Evolutionary conservation across 1,284 basidiomycete genomes (phyloP), one percentile per base, ranked within the genome.

Genomic region (Malassezia dermatis): DNA sequence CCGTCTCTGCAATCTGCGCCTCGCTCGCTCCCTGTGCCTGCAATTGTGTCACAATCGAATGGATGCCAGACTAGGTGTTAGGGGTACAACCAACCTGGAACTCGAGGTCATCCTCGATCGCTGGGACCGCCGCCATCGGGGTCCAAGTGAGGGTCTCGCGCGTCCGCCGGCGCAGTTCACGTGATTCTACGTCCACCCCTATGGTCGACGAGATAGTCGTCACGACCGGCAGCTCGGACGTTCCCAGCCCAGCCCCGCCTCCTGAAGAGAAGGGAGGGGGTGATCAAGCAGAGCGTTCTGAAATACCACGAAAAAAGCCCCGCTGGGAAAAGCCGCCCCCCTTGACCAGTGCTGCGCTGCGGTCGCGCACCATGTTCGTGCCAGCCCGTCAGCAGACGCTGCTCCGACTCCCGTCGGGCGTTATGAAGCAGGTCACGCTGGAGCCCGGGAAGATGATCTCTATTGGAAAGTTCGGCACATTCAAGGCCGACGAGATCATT

Each of bases 381-480:
- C 49, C 58, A 0, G 57, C 62, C 2, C 53, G 55, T 11, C 47
- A 60, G 19, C 61, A 63, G 8, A 57, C 65, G 31, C 55, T 71
- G 13, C 58, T 73, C 27, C 64, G 64, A 31, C 53, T 73, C 35
- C 68, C 70, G 0, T 70, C 64, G 0, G 68, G 63, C 4, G 62
- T 66, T 15, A 61, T 64, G 19, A 73, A 72, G 50, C 56, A 66
- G 15, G 63, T 69, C 17, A 59, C 59, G 42, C 60, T 70, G 34
- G 43, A 61, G 17, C 63, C 60, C 2, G 65, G 64, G 30, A 66
- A 64, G 34, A 60, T 61, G 24, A 63, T 75, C 17, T 65, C 60
- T 26, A 60, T 75, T 32, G 73, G 73, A 44, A 75, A 75, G 50
- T 73, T 75, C 45, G 73, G 73, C 17, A 57, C 56, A 31, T 75